Evolutionary conservation across 2,329 filamentous ascomycete genomes (phyloP).

Genomic region (Cordyceps militaris): DNA sequence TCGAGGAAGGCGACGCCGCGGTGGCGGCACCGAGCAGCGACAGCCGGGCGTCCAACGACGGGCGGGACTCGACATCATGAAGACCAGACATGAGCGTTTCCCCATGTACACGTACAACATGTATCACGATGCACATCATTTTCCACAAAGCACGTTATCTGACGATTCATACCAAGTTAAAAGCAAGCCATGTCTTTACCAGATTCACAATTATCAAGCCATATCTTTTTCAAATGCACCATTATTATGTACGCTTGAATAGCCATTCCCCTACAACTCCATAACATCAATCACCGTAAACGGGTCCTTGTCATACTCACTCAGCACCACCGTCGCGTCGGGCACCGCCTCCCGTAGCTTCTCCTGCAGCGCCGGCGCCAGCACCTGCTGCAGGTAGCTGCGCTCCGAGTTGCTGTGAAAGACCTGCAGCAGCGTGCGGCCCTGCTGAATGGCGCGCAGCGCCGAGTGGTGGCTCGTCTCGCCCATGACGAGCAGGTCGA

Average conservation of each 20-base stretch:
- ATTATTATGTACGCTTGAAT: not conserved
- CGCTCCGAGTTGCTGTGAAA: conserved; percentile 95
- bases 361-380: conserved; percentile 58
- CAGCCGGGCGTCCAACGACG: conserved; percentile 17
- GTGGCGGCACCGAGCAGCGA: conserved; percentile 20
- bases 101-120: not conserved
- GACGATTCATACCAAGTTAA: not conserved
- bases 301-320: conserved; percentile 76
- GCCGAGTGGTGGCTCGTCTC: conserved; percentile 93
- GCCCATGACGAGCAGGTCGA: conserved; percentile 82
- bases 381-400: conserved; percentile 65
- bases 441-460: conserved; percentile 75
- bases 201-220: too few species aligned
- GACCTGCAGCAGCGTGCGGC: conserved; percentile 72
- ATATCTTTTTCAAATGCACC: not conserved
- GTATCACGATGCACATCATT: not conserved
- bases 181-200: not conserved
- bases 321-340: conserved; percentile 62
- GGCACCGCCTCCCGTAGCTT: conserved; percentile 44
- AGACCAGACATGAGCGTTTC: not conserved
- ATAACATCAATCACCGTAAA: conserved; percentile 65
- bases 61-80: conserved; percentile 12
- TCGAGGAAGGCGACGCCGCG: conserved; percentile 49
- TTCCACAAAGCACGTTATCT: conserved; percentile 2
- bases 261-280: conserved; percentile 23